A percentile compares a stretch with the other conserved stretches of the same genome.
These are phyloP conservation scores for Gigaspora rosea DNA, from an alignment of 192 early-diverging fungal species.

Conservation along the genomic window DNA sequence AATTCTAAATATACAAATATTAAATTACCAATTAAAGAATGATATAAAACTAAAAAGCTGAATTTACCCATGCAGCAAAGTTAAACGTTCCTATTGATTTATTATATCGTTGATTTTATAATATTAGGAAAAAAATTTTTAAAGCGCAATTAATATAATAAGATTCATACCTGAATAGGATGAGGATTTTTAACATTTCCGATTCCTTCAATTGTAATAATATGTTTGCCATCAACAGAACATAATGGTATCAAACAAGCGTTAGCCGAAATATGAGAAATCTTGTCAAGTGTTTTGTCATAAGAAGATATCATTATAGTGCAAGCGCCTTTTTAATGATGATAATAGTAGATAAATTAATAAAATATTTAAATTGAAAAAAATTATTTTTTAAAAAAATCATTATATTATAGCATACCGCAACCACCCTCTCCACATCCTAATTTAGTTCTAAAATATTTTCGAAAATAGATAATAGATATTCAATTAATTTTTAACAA, in stretches of 20 bases:
- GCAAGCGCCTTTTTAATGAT: slow-evolving; percentile 54
- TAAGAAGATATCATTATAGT: slow-evolving; percentile 71
- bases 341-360: no score
- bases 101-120: slow-evolving; percentile 21
- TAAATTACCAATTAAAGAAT: not conserved
- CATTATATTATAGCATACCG: slow-evolving; percentile 46
- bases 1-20: not conserved
- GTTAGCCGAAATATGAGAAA: slow-evolving; percentile 53
- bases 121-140: not conserved
- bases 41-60: not conserved
- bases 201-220: no score
- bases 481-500: not conserved
- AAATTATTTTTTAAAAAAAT: not conserved
- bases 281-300: slow-evolving; percentile 33
- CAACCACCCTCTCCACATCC: slow-evolving; percentile 82
- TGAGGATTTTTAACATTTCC: no score
- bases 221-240: no score
- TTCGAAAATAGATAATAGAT: not conserved
- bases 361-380: no score
- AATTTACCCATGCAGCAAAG: slow-evolving; percentile 25
- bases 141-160: not conserved
- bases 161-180: slow-evolving; percentile 71
- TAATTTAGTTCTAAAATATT: slow-evolving; percentile 66
- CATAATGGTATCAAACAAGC: not conserved
- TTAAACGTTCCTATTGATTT: slow-evolving; percentile 24